These are phyloP conservation scores for Boletus fagicola DNA, from an alignment of 768 basidiomycete genomes.

Conservation along the genomic window DNA sequence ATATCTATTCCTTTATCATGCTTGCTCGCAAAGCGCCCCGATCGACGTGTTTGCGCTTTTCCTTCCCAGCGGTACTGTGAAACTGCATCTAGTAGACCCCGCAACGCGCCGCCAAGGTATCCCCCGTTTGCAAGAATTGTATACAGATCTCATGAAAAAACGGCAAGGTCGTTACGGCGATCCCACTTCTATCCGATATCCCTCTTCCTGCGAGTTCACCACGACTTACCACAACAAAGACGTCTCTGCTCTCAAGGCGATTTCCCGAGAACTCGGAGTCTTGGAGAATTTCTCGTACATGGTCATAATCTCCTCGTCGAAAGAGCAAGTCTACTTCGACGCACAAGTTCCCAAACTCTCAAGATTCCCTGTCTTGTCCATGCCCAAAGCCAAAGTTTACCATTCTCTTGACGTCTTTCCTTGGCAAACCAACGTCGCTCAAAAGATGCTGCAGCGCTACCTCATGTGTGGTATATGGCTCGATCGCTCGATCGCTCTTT, in stretches of 20 bases:
- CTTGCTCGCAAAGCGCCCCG: constrained; percentile 64
- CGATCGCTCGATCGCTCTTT: constrained; percentile 71
- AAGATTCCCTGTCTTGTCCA: constrained; percentile 85
- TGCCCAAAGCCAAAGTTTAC: constrained; percentile 74
- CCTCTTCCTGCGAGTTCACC: constrained; percentile 55
- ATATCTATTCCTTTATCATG: constrained; percentile 88
- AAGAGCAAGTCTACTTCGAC: constrained; percentile 83
- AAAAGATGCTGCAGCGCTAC: constrained; percentile 84
- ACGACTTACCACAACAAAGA: constrained; percentile 80
- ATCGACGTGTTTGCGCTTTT: constrained; percentile 91
- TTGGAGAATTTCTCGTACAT: constrained; percentile 71
- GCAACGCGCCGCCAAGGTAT: constrained; percentile 85
- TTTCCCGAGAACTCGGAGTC: constrained; percentile 83
- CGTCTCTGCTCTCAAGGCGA: constrained; percentile 73
- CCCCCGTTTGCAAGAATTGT: constrained; percentile 70
- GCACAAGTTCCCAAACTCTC: constrained; percentile 61
- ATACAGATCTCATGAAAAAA: constrained; percentile 59
- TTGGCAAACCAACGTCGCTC: constrained; percentile 82
- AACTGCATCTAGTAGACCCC: constrained; percentile 87
- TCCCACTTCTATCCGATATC: constrained; percentile 60
- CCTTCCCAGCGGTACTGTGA: constrained; percentile 64
- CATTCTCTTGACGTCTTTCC: constrained; percentile 80
- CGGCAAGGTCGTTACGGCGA: constrained; percentile 41
- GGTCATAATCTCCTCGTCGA: constrained; percentile 82
- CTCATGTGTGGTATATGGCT: constrained; percentile 77